These are phyloP conservation scores for Fusarium irregulare DNA, from an alignment of 2,329 filamentous ascomycete genomes.

Conservation along the genomic window DNA sequence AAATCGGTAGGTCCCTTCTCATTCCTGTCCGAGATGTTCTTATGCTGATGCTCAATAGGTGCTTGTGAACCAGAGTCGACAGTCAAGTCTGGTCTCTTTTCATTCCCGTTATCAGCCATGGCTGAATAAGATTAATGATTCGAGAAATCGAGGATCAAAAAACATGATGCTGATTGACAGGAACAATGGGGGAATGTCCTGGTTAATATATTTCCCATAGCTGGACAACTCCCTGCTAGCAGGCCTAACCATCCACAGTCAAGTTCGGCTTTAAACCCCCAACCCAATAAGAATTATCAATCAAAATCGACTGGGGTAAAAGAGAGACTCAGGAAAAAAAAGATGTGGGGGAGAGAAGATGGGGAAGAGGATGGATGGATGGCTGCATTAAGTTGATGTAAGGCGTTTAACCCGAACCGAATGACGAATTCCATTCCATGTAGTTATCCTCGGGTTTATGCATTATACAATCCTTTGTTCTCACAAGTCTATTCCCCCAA, in stretches of 20 bases:
- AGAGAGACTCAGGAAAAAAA: neutral
- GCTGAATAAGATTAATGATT: neutral
- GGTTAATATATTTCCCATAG: constrained; percentile 28
- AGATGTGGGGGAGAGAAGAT: constrained; percentile 33
- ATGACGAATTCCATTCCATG: constrained; percentile 21
- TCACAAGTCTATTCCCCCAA: neutral
- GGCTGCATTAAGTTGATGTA: neutral
- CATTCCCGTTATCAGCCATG: constrained; percentile 22
- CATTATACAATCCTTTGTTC: neutral
- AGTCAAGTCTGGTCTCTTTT: constrained; percentile 22
- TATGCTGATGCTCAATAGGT: constrained; percentile 1
- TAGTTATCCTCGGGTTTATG: neutral
- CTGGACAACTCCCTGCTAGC: neutral
- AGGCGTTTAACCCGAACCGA: constrained; percentile 5
- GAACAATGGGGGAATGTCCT: constrained; percentile 19
- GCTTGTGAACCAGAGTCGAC: constrained; percentile 8
- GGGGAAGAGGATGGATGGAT: neutral
- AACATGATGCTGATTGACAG: neutral
- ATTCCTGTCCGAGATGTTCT: constrained; percentile 5
- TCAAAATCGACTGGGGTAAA: constrained; percentile 23
- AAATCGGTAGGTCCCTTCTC: constrained; percentile 18
- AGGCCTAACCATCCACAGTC: constrained; percentile 9
- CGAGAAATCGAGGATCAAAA: neutral
- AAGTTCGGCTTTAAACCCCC: constrained; percentile 25
- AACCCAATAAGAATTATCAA: constrained; percentile 22